phyloP scores from a whole-genome alignment of 2,329 filamentous ascomycete genomes.

The Stachybotrys chartarum region DNA sequence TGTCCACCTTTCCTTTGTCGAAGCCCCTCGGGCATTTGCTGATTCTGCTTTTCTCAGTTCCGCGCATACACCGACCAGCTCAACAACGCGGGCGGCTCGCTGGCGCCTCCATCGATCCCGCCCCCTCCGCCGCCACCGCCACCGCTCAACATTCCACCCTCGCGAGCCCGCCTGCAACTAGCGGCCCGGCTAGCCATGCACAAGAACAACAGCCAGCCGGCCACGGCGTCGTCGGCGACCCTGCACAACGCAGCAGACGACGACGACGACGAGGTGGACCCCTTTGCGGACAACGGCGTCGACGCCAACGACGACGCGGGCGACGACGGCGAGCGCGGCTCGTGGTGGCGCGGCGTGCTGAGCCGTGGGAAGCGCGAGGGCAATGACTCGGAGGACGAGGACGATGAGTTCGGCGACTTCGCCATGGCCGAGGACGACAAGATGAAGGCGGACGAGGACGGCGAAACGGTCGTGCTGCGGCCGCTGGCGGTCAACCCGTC shows the following conservation, averaged over 20 bases:
- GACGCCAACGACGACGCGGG: slow-evolving; percentile 44
- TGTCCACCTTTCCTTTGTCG: slow-evolving; percentile 12
- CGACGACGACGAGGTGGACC: slow-evolving; percentile 28
- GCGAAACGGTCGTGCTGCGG: slow-evolving; percentile 42
- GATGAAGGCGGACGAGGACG: slow-evolving; percentile 15
- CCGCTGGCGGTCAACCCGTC: slow-evolving; percentile 48
- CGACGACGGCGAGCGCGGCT: slow-evolving; percentile 30
- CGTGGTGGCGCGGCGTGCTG: slow-evolving; percentile 43
- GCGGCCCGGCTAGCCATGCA: slow-evolving; percentile 78
- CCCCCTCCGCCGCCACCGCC: slow-evolving; percentile 62
- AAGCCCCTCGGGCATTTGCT: slow-evolving; percentile 9
- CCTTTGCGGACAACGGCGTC: slow-evolving; percentile 46
- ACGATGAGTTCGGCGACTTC: slow-evolving; percentile 63
- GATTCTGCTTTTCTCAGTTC: slow-evolving; percentile 35
- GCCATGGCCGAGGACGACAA: slow-evolving; percentile 52
- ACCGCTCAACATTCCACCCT: slow-evolving; percentile 78
- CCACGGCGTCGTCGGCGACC: slow-evolving; percentile 36
- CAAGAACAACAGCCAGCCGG: slow-evolving; percentile 51
- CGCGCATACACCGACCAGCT: slow-evolving; percentile 51
- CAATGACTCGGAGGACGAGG: slow-evolving; percentile 45
- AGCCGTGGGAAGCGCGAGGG: slow-evolving; percentile 33
- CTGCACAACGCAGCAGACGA: slow-evolving; percentile 26
- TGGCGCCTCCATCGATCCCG: slow-evolving; percentile 51
- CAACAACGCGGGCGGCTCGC: slow-evolving; percentile 36
- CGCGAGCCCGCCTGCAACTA: slow-evolving; percentile 80